These are phyloP conservation scores for Diutina sp. DNA, from an alignment of 1,139 yeast species.

Conservation along the genomic window DNA sequence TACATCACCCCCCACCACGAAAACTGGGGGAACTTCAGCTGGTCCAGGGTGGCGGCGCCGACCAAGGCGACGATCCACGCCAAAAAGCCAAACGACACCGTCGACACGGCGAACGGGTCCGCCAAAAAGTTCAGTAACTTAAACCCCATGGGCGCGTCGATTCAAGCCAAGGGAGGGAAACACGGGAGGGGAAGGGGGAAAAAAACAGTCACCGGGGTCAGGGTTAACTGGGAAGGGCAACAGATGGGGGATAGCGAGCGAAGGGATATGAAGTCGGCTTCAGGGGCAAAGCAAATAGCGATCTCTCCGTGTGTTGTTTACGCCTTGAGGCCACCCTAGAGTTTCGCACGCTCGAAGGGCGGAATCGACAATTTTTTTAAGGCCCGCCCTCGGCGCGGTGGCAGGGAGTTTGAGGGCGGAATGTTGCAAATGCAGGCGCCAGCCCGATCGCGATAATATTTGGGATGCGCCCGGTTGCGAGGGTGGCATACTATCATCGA, in stretches of 20 bases:
- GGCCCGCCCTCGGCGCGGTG: background rate
- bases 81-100: conserved; percentile 47
- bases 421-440: background rate
- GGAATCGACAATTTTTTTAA: background rate
- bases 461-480: background rate
- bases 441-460: background rate
- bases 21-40: conserved; percentile 54
- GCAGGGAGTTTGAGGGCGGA: background rate
- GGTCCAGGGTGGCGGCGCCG: conserved; percentile 44
- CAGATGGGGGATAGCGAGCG: background rate
- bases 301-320: too few relatives aligned
- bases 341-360: background rate
- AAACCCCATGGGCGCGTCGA: conserved; percentile 18
- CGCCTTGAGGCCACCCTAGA: background rate
- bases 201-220: background rate
- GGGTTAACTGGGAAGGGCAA: background rate
- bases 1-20: conserved; percentile 98
- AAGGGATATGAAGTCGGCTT: too few relatives aligned
- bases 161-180: background rate
- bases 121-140: conserved; percentile 40
- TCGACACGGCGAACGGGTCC: conserved; percentile 63
- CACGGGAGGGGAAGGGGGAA: background rate
- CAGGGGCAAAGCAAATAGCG: too few relatives aligned
- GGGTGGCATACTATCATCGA: too few relatives aligned
- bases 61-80: conserved; percentile 82